Percentiles rank a stretch among this genome's conserved stretches.
Evolutionary conservation across 1,284 basidiomycete genomes (phyloP).

Genomic region (Gymnopus androsaceus): DNA sequence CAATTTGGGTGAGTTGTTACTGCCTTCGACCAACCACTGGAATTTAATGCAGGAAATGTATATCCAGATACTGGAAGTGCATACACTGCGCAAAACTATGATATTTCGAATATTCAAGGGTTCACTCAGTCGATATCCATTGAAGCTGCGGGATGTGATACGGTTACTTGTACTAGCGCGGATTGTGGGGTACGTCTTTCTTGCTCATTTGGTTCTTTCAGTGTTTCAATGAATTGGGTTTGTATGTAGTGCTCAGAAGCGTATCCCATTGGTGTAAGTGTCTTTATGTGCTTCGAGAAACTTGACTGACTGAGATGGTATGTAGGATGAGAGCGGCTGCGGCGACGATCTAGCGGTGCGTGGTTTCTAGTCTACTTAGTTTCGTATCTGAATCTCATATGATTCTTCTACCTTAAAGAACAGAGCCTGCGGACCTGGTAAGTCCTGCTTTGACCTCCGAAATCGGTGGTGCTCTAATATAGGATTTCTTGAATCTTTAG

Average conservation of each 20-base stretch:
- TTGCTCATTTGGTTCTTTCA: not conserved
- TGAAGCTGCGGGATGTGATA: constrained; percentile 36
- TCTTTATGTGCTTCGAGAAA: not conserved
- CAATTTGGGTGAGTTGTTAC: constrained; percentile 30
- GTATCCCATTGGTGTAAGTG: constrained; percentile 38
- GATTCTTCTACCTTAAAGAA: not conserved
- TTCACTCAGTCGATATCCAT: constrained; percentile 43
- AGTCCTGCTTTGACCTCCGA: not conserved
- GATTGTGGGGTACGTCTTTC: constrained; percentile 31
- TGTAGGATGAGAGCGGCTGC: constrained; percentile 15
- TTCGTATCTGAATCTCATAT: not conserved
- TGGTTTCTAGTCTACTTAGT: not conserved
- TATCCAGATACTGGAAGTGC: constrained; percentile 33
- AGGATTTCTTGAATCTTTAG: not conserved
- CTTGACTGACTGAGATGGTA: not conserved
- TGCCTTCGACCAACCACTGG: not conserved
- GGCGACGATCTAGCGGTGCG: constrained; percentile 18
- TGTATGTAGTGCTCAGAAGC: constrained; percentile 31
- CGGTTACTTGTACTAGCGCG: constrained; percentile 38
- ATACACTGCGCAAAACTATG: constrained; percentile 39
- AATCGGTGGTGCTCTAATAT: too few species aligned
- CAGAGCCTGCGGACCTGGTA: constrained; percentile 1
- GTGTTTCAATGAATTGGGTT: not conserved
- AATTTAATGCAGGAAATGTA: not conserved
- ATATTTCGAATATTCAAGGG: constrained; percentile 45